These are phyloP conservation scores for Fusarium pilosicola DNA, from an alignment of 2,329 filamentous ascomycete genomes.

Conservation along the genomic window DNA sequence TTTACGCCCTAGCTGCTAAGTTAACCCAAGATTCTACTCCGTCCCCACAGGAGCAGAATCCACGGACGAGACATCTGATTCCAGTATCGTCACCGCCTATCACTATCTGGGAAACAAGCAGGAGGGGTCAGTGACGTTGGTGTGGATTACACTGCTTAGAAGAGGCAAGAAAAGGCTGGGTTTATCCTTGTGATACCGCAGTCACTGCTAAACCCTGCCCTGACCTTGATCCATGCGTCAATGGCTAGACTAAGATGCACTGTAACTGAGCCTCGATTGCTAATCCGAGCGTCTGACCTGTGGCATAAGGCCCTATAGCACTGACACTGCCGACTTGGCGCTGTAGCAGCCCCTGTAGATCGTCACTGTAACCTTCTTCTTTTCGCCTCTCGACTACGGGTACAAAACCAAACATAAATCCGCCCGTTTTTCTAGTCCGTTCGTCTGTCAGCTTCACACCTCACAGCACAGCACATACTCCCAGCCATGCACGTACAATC, in stretches of 20 bases:
- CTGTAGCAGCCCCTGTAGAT: slow-evolving; percentile 25
- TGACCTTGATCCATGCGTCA: neutral
- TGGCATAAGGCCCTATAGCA: slow-evolving; percentile 11
- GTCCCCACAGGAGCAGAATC: slow-evolving; percentile 15
- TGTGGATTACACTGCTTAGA: slow-evolving; percentile 4
- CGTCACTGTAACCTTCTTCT: neutral
- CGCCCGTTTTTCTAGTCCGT: neutral
- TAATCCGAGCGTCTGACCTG: slow-evolving; percentile 19
- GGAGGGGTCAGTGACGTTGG: neutral
- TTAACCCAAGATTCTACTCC: slow-evolving; percentile 5
- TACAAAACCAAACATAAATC: slow-evolving; percentile 31
- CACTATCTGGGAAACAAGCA: slow-evolving; percentile 17
- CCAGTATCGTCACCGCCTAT: slow-evolving; percentile 29
- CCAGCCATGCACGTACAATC: slow-evolving; percentile 27
- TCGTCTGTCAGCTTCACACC: neutral
- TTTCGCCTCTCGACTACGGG: neutral
- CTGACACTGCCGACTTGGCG: slow-evolving; percentile 25
- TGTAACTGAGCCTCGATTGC: slow-evolving; percentile 14
- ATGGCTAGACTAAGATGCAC: neutral
- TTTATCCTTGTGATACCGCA: slow-evolving; percentile 7
- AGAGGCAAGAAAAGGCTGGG: neutral
- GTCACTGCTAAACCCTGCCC: neutral
- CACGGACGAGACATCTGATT: slow-evolving; percentile 23
- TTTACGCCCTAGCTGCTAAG: neutral
- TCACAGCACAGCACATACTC: neutral